Conservation (phyloP, 331 rosid genomes). For the Quercus tomentella region DNA sequence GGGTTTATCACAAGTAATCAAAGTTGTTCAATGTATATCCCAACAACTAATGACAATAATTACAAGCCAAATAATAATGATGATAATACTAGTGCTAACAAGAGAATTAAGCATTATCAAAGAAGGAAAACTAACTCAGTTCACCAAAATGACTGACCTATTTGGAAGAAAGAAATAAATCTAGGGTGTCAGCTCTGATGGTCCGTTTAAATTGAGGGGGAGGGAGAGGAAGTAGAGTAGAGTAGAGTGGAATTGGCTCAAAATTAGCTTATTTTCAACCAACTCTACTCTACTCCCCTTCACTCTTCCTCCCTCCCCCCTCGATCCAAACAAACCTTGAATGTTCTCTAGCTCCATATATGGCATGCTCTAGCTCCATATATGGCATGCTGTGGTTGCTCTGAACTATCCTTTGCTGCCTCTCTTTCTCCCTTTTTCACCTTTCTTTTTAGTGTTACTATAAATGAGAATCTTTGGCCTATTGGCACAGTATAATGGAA, state of each 20-base stretch:
- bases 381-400: neutral
- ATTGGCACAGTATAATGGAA: neutral
- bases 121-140: neutral
- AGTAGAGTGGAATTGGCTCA: no score
- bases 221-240: no score
- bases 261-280: fast-evolving
- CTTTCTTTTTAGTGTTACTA: conserved; percentile 29
- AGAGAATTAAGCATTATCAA: neutral
- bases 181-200: neutral
- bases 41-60: no score
- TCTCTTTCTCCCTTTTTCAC: neutral
- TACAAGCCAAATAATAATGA: no score
- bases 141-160: neutral
- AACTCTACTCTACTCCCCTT: no score
- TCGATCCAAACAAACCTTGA: neutral
- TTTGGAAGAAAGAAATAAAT: neutral
- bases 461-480: conserved; percentile 23
- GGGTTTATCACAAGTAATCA: no score
- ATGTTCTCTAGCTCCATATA: neutral
- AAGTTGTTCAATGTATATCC: no score
- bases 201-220: fast-evolving
- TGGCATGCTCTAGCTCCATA: neutral
- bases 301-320: no score
- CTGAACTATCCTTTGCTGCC: conserved; percentile 5
- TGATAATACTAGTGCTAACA: neutral